phyloP scores from a whole-genome alignment of 148 eudicot species.

The Rhododendron ovatum region DNA sequence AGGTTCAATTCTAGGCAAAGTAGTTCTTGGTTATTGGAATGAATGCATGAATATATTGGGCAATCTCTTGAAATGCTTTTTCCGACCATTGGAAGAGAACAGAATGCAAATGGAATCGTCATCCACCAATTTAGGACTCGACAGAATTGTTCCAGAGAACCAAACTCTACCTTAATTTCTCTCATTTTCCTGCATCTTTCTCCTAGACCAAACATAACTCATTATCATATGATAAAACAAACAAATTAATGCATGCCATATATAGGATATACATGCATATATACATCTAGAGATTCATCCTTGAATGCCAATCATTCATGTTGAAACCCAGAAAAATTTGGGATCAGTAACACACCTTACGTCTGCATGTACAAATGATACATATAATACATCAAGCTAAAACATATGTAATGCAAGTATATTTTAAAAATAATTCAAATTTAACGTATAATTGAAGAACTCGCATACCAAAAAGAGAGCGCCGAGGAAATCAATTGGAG shows the following conservation, averaged over 20 bases:
- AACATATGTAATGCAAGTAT: not conserved
- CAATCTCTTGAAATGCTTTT: not conserved
- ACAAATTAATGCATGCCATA: not conserved
- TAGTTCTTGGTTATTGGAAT: not conserved
- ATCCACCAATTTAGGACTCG: not conserved
- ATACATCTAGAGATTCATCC: not conserved
- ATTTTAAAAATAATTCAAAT: not conserved
- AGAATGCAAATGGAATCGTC: not conserved
- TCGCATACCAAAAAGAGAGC: not conserved
- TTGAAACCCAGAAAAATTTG: not conserved
- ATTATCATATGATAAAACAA: not conserved
- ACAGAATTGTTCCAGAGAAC: not conserved
- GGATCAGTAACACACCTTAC: not conserved
- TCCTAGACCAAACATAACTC: not conserved
- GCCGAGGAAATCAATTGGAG: not conserved
- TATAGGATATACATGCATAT: not conserved
- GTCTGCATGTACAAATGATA: not conserved
- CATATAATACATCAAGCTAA: not conserved
- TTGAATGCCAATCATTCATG: not conserved
- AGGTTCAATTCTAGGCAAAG: not conserved
- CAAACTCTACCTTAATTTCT: not conserved
- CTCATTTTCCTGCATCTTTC: not conserved
- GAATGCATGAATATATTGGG: not conserved
- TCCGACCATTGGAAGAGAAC: not conserved
- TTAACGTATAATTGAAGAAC: not conserved